Percentiles rank a stretch among this genome's conserved stretches.
Conservation (phyloP, 2,329 filamentous ascomycete species). For the Penicillium occitanis region DNA sequence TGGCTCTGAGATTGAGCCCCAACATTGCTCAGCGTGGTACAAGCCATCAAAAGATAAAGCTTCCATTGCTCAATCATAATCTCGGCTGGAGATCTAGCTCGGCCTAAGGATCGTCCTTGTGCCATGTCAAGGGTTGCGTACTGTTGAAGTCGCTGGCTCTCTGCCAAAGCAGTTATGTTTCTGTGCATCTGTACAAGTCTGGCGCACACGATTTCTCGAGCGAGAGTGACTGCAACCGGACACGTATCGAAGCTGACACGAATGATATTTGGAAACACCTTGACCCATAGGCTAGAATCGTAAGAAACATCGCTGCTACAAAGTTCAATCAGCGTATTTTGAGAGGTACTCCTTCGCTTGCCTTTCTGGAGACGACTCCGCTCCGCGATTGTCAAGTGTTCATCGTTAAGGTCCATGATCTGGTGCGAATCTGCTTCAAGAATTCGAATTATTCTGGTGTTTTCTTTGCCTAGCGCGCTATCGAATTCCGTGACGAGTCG, state of each 20-base stretch:
- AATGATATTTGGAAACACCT: slow-evolving; percentile 94
- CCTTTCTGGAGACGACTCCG: slow-evolving; percentile 88
- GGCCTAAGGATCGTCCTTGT: slow-evolving; percentile 42
- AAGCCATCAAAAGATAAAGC: slow-evolving; percentile 93
- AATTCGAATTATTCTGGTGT: slow-evolving; percentile 82
- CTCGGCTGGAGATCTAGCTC: slow-evolving; percentile 70
- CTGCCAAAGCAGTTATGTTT: slow-evolving; percentile 74
- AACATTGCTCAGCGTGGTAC: slow-evolving; percentile 86
- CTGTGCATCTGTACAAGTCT: slow-evolving; percentile 91
- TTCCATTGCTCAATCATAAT: slow-evolving; percentile 97
- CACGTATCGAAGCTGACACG: slow-evolving; percentile 87
- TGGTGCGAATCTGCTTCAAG: slow-evolving; percentile 84
- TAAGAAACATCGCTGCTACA: slow-evolving; percentile 95
- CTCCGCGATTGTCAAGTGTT: slow-evolving; percentile 80
- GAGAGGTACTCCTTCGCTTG: slow-evolving; percentile 76
- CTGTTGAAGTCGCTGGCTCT: slow-evolving; percentile 60
- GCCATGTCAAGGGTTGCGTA: slow-evolving; percentile 37
- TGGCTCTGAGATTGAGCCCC: slow-evolving; percentile 63
- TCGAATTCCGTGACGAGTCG: slow-evolving; percentile 94
- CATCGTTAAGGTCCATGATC: slow-evolving; percentile 89
- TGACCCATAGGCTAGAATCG: slow-evolving; percentile 94
- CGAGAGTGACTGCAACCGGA: slow-evolving; percentile 85
- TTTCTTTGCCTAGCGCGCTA: slow-evolving; percentile 75
- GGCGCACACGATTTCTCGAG: slow-evolving; percentile 88
- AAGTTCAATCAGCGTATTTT: slow-evolving; percentile 85